phyloP scores from a whole-genome alignment of 352 stramenopile genomes.

The Pythium sukuiense region DNA sequence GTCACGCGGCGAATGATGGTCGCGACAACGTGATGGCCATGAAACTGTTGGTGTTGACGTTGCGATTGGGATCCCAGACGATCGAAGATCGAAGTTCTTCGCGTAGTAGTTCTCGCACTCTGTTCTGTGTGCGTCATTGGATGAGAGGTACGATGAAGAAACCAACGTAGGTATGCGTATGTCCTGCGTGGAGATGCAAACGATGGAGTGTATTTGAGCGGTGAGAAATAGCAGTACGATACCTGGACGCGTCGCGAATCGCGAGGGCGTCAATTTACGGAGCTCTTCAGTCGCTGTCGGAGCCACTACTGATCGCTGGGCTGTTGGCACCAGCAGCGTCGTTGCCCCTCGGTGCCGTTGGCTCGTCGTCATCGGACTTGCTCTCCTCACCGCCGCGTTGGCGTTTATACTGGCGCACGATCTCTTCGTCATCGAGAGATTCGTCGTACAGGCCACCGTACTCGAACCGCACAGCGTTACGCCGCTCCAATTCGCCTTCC shows the following conservation, averaged over 20 bases:
- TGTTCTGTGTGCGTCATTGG: not conserved
- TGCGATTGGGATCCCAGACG: not conserved
- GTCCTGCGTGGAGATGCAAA: not conserved
- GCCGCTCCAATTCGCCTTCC: constrained; percentile 58
- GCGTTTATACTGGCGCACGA: constrained; percentile 64
- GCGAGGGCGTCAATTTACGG: constrained; percentile 30
- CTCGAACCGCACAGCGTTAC: constrained; percentile 59
- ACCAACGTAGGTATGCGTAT: too few relatives aligned
- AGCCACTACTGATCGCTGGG: constrained; percentile 63
- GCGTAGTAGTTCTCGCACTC: too few relatives aligned
- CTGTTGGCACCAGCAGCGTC: constrained; percentile 49
- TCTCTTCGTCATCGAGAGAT: constrained; percentile 61
- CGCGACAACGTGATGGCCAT: too few relatives aligned
- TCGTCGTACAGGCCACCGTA: constrained; percentile 70
- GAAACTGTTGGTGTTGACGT: too few relatives aligned
- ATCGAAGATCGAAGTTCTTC: not conserved
- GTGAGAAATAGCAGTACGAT: not conserved
- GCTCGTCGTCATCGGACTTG: constrained; percentile 33
- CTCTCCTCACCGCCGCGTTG: constrained; percentile 44
- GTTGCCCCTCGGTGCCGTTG: constrained; percentile 26
- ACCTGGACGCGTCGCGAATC: not conserved
- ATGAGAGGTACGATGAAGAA: too few relatives aligned
- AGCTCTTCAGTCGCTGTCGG: constrained; percentile 52
- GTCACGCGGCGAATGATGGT: not conserved
- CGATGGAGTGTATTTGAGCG: not conserved